Evolutionary conservation across 352 stramenopile genomes (phyloP), one percentile per base, ranked within the genome.

Genomic region (Halophytophthora batemanensis): DNA sequence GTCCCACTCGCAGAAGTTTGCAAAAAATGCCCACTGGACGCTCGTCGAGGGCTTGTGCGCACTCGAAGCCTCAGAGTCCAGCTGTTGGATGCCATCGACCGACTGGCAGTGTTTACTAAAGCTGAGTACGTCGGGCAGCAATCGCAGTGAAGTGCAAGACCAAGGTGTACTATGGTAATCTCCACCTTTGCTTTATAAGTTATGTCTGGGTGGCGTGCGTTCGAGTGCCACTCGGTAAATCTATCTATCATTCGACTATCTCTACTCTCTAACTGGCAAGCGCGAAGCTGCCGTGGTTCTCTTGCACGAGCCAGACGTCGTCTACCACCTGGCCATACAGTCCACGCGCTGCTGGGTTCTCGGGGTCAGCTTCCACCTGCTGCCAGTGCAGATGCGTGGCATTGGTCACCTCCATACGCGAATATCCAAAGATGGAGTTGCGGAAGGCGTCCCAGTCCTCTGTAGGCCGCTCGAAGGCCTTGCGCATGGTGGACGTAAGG

Each of bases 251-350:
- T 42, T n/a, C 25, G 40, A 18, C 38, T 40, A 29, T 10, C 12
- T 39, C 11, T 31, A 19, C 35, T 22, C 42, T 68, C 45, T 60
- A 51, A 36, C 38, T 39, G 36, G 64, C 23, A 5, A 53, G 43
- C 12, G 69, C 66, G 43, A 93, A 94, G 56, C 93, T 98, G 21
- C 94, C 87, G 46, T 96, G 86, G 45, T 82, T 64, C 45, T 92
- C 77, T 59, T 96, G 84, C 44, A 96, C 77, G 46, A 96, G 81
- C 86, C 87, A 96, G 45, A 95, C 83, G 49, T 95, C 82, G 66
- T 96, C 87, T 22, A 88, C 70, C 23, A 93, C 82, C 25, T 89
- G 69, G 38, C 86, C 86, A 55, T 95, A 90, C 10, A 88, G 59
- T 1, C 77, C 74, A 28, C 83, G 71, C 1, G 82, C 81, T 2